Evolutionary conservation across 257 asterid species (phyloP), one percentile per base, ranked within the genome.

Genomic region (Gentiana dahurica): DNA sequence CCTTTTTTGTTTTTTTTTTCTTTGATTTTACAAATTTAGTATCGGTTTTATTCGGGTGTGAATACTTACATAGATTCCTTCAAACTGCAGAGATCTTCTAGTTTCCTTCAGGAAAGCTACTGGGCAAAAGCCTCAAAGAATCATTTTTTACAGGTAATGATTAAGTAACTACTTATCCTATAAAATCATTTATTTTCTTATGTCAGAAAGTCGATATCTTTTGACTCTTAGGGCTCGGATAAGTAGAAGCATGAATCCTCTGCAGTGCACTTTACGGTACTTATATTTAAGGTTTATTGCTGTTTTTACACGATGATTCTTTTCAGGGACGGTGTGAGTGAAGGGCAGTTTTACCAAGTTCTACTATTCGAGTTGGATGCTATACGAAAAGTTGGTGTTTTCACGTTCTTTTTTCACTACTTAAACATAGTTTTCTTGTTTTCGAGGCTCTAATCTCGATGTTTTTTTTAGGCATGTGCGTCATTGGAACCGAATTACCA

Each of bases 41-140:
- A 5, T 35, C 33, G 24, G 51, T 6, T 9, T 64, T 52, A 41
- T 58, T 49, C 36, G 45, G 51, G 4, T 4, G 58, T 45, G 1
- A 12, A 34, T 32, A 12, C 12, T 66, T 43, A 38, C 7, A 38
- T 46, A 12, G 49, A 58, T 60, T 49, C 6, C 6, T 39, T 70
- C 41, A 46, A 13, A 39, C 53, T 74, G 71, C 76, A 90, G 98
- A 79, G 98, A 91, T 83, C 96, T 91, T 58, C 71, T 91, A 77
- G 87, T 91, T 53, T 91, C 98, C 36, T 91, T 91, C 76, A 79
- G 98, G 66, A 91, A 91, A 79, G 94, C 98, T 44, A 91, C 98
- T 37, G 98, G 97, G 24, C 94, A 91, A 70, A 91, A 91, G 80
- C 98, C 98, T 15, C 98, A 86, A 71, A 83, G 98, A 86, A 91